Base-by-base conservation (phyloP, 179 eudicot genomes). In the Gypsophila paniculata region DNA sequence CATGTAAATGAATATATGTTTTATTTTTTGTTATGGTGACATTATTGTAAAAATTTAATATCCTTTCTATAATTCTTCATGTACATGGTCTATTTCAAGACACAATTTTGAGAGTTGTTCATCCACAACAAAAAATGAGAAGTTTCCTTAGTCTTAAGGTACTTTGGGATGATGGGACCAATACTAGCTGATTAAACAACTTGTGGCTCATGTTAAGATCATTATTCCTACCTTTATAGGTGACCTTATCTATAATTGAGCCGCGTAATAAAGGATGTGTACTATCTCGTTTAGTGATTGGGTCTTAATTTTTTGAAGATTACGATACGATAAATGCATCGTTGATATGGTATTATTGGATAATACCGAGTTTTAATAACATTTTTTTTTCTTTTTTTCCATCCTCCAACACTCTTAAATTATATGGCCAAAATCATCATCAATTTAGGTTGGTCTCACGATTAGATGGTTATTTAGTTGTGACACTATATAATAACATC, bases 191-290 rank as follows among this genome's bases (percentile, higher is more conserved):
- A 78, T 66, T 34, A 76, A 71, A 75, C 76, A 76, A 78, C 65
- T 72, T 80, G 85, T 85, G 86, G 86, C 34, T 80, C 59, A 60
- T 22, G 77, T 77, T 80, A 58, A 18, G 68, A 54, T 68, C 46
- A 46, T 26, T 51, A 46, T 61, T 61, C 73, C 61, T 51, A 63
- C 68, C 71, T 72, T 76, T 39, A 62, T 26, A 76, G 18, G 74
- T 62, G 61, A 15, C 52, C 82, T 76, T 79, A 79, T 79, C 74
- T 63, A 42, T 38, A 58, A 25, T 75, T 69, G 54, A 60, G 22
- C 68, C 70, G 61, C 79, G 34, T 75, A 61, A 44, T 68, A 61
- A 72, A 76, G 61, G 46, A 53, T 60, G 51, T 14, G 55, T 53
- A 74, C 72, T 54, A 52, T 32, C 73, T 34, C 18, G 23, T 71